These are phyloP conservation scores for Plantago coronopus DNA, from an alignment of 305 asterid species.

Conservation along the genomic window DNA sequence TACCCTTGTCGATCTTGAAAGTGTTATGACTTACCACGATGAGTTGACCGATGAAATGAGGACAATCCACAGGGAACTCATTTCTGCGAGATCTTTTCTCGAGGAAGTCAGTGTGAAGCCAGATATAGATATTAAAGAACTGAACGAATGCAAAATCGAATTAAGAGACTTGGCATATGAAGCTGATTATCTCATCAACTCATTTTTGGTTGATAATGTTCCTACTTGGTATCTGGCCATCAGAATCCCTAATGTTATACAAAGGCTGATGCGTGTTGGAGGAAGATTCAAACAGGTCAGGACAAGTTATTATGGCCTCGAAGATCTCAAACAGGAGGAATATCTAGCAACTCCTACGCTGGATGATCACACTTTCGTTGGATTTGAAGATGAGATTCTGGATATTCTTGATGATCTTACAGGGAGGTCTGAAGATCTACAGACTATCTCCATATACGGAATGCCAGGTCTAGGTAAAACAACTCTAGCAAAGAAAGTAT, in stretches of 20 bases:
- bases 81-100: conserved; percentile 1
- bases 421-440: conserved; percentile 2
- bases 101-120: conserved; percentile 6
- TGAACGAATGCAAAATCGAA: conserved; percentile 1
- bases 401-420: conserved; percentile 6
- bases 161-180: conserved; percentile 20
- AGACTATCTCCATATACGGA: conserved; percentile 4
- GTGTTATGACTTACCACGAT: background rate
- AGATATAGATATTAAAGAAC: conserved; percentile 3
- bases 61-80: conserved; percentile 2
- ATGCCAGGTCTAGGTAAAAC: conserved; percentile 12
- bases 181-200: conserved; percentile 17
- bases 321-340: background rate
- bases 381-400: background rate
- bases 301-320: background rate
- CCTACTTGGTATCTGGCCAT: conserved; percentile 13
- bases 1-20: conserved; percentile 14
- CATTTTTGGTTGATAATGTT: conserved; percentile 11
- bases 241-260: conserved; percentile 18
- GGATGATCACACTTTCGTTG: background rate
- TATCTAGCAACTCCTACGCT: background rate
- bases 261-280: conserved; percentile 2
- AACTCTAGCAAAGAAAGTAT: conserved; percentile 9
- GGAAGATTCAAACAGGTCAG: conserved; percentile 1
- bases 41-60: background rate